Conservation (phyloP, 768 basidiomycete genomes). For the Clitopilus passeckerianus region DNA sequence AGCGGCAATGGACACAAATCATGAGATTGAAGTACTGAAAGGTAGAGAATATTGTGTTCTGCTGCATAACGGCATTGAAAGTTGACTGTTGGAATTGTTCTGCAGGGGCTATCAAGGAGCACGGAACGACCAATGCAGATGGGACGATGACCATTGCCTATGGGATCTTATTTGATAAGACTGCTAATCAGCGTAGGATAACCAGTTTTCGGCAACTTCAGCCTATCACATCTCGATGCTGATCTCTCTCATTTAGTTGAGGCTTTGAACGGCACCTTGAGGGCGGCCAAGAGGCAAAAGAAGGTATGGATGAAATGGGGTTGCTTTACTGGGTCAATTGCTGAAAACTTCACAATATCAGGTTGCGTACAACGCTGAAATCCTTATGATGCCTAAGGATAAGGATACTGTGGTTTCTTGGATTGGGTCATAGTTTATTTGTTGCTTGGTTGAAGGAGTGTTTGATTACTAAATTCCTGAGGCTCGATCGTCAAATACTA, state of each 20-base stretch:
- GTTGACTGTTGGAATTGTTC: not conserved
- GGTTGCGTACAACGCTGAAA: conserved; percentile 40
- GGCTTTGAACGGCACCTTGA: conserved; percentile 43
- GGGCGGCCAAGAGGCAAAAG: conserved; percentile 41
- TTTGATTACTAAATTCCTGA: not conserved
- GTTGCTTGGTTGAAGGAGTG: too few species aligned
- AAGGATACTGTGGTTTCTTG: conserved; percentile 22
- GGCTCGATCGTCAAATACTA: too few species aligned
- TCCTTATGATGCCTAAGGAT: conserved; percentile 47
- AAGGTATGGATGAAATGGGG: conserved; percentile 22
- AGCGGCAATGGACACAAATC: conserved; percentile 21
- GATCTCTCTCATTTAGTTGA: conserved; percentile 28
- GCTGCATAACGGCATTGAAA: not conserved
- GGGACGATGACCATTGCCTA: conserved; percentile 34
- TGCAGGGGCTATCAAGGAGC: conserved; percentile 38
- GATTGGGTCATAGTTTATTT: not conserved
- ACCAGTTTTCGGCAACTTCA: not conserved
- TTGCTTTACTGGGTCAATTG: not conserved
- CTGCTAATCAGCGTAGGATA: conserved; percentile 36
- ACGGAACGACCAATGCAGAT: conserved; percentile 31
- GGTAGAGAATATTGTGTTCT: conserved; percentile 12
- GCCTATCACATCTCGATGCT: not conserved
- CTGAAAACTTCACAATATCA: conserved; percentile 8
- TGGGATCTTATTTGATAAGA: conserved; percentile 42
- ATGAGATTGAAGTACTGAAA: conserved; percentile 31